A percentile compares a stretch with the other conserved stretches of the same genome.
Conservation (phyloP, 805 yeast species). For the Starmerella roubikii region DNA sequence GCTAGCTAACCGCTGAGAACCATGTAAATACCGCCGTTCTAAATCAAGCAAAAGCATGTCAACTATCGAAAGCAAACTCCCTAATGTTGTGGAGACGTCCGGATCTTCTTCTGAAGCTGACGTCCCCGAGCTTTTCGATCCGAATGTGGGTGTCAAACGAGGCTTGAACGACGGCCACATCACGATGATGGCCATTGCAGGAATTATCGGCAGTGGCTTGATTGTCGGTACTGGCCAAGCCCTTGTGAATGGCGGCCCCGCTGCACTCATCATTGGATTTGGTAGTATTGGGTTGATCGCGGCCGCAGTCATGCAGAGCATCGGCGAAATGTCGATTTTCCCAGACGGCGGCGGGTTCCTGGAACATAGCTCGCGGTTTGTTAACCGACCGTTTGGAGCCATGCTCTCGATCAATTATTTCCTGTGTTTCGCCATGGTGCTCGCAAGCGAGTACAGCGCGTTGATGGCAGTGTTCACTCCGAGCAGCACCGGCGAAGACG, state of each 20-base stretch:
- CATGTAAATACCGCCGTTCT: too few relatives aligned
- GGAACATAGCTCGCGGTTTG: constrained; percentile 34
- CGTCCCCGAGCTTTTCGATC: constrained; percentile 22
- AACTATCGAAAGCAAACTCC: too few relatives aligned
- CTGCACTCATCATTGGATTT: constrained; percentile 38
- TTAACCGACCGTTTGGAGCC: constrained; percentile 36
- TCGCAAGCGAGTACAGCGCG: constrained; percentile 39
- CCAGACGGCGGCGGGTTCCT: constrained; percentile 45
- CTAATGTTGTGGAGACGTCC: too few relatives aligned
- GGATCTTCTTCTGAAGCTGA: neutral
- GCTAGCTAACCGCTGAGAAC: too few relatives aligned
- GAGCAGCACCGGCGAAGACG: neutral
- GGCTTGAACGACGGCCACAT: constrained; percentile 50
- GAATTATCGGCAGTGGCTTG: constrained; percentile 73
- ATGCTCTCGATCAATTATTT: constrained; percentile 38
- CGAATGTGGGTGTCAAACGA: constrained; percentile 27
- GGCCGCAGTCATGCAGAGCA: constrained; percentile 38
- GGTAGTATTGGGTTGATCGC: constrained; percentile 38
- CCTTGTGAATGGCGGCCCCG: constrained; percentile 37
- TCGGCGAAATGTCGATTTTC: constrained; percentile 43
- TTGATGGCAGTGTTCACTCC: constrained; percentile 32
- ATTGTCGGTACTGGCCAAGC: constrained; percentile 49
- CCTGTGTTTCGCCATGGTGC: constrained; percentile 36
- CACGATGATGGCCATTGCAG: constrained; percentile 74
- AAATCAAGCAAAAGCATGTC: too few relatives aligned